Percentiles rank a stretch among this genome's conserved stretches.
These are phyloP conservation scores for Xenoacremonium recifei DNA, from an alignment of 2,329 filamentous ascomycete species.

Conservation along the genomic window DNA sequence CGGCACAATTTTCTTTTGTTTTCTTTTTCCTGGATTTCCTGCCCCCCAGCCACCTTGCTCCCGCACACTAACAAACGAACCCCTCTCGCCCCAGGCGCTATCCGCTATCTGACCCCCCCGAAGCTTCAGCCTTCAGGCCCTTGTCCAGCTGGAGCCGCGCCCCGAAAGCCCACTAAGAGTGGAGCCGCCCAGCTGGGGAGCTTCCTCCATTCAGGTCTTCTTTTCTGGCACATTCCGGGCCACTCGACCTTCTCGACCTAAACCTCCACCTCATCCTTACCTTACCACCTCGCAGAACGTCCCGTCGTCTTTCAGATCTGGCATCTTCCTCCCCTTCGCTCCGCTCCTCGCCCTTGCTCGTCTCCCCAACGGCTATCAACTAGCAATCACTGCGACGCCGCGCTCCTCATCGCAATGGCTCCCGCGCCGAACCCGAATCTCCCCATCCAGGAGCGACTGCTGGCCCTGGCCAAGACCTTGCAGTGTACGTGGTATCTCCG, in stretches of 20 bases:
- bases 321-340: neutral
- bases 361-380: constrained; percentile 5
- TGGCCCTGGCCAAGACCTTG: constrained; percentile 80
- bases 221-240: neutral
- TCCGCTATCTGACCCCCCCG: too few species aligned
- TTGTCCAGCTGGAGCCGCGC: too few species aligned
- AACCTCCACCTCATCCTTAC: constrained; percentile 1
- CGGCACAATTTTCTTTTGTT: too few species aligned
- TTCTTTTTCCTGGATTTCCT: too few species aligned
- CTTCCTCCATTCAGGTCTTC: too few species aligned
- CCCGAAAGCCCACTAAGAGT: too few species aligned
- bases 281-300: neutral
- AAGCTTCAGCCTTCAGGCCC: too few species aligned
- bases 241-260: neutral
- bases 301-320: neutral
- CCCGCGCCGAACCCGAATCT: constrained; percentile 69
- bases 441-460: constrained; percentile 71
- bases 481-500: constrained; percentile 67
- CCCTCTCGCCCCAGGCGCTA: too few species aligned
- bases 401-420: constrained; percentile 53
- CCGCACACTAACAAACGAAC: too few species aligned
- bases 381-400: constrained; percentile 4
- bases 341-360: neutral
- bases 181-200: too few species aligned
- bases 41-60: too few species aligned